Evolutionary conservation across 176 grass and related monocot species (phyloP), one percentile per base, ranked within the genome.

Genomic region (Areca catechu): DNA sequence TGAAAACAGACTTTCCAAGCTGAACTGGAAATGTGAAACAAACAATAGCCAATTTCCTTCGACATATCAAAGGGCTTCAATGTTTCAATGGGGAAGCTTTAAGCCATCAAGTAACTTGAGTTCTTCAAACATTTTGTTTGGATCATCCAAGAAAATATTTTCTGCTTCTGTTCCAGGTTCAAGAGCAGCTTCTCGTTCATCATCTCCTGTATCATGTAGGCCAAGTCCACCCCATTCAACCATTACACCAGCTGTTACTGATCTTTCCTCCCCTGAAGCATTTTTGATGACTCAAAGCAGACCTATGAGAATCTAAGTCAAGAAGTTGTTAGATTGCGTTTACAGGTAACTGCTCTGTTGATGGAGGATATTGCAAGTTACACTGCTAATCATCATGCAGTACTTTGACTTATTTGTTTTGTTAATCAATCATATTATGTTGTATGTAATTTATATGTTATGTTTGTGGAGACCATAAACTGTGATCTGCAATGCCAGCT

Each of bases 301-400:
- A 22, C 60, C 60, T 69, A 83, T 67, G 60, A 83, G 60, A 74
- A 72, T 90, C 51, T 80, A 48, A 71, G 19, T 34, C 52, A 69
- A 77, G 88, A 91, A 79, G 72, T 80, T 58, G 58, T 65, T 62
- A 83, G 55, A 58, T 65, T 92, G 30, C 70, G 48, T 49, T 79
- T 67, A 24, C 76, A 77, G 79, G 88, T 86, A 82, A 54, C 15
- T 49, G 4, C 51, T 9, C 37, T 29, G 1, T 72, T 53, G 61
- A 12, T 22, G 20, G 21, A 43, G 34, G 34, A 43, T 43, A 43
- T 43, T 43, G 6, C 9, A 43, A 43, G 34, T 14, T 43, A 43
- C 1, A 1, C 34, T 3, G 9, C 34, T 43, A 43, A 43, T 43
- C 34, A 43, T 43, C 34, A 43, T 43, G 34, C 7, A 14, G 12